Evolutionary conservation across 1,139 yeast genomes (phyloP).

Genomic region (Zhuliangozyma blackwelliae): DNA sequence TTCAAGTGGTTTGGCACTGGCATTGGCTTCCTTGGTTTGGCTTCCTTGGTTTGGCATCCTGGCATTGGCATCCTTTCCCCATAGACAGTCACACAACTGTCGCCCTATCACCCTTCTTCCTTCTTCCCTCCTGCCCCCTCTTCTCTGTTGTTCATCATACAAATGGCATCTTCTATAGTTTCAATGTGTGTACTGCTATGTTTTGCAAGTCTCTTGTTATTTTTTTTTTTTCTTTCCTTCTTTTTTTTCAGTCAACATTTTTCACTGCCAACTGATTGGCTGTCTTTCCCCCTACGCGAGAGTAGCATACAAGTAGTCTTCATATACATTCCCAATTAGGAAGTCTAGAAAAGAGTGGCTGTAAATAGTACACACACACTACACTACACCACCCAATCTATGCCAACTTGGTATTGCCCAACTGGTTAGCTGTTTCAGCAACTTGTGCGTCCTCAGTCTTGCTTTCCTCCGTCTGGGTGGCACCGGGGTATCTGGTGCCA

Average conservation of each 20-base stretch:
- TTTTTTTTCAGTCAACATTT: constrained; percentile 4
- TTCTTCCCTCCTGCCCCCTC: too few species aligned
- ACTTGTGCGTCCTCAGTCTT: constrained; percentile 10
- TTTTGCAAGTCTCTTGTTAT: background rate
- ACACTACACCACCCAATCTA: constrained; percentile 1
- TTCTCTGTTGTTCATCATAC: too few species aligned
- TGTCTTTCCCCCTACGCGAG: background rate
- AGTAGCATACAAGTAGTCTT: too few species aligned
- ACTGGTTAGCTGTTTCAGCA: constrained; percentile 6
- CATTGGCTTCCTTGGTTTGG: too few species aligned
- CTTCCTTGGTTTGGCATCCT: too few species aligned
- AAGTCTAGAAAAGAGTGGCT: background rate
- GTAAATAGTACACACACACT: too few species aligned
- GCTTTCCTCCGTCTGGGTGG: background rate
- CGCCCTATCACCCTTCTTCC: too few species aligned
- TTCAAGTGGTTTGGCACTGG: too few species aligned
- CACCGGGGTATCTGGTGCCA: constrained; percentile 76
- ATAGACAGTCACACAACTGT: too few species aligned
- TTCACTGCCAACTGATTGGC: constrained; percentile 12
- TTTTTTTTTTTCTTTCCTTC: constrained; percentile 1
- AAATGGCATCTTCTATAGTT: background rate
- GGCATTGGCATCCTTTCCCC: too few species aligned
- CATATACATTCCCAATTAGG: background rate
- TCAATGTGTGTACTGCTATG: background rate
- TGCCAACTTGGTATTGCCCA: constrained; percentile 3